A percentile compares a stretch with the other conserved stretches of the same genome.
phyloP scores from a whole-genome alignment of 2,329 filamentous ascomycete species.

The Aquanectria penicillioides region DNA sequence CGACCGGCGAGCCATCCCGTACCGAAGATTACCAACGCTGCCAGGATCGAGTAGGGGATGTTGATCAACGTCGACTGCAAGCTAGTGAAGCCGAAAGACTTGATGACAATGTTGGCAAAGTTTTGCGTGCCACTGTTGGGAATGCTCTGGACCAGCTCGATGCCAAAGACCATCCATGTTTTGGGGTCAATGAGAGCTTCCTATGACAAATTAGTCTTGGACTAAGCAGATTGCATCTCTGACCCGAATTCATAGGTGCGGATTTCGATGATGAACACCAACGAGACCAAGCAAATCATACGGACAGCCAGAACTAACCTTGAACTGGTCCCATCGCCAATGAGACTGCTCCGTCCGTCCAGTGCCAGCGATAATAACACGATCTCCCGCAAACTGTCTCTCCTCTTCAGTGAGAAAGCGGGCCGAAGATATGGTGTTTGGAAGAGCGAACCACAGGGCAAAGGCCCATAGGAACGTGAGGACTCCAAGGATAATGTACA shows the following conservation, averaged over 20 bases:
- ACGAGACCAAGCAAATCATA: background rate
- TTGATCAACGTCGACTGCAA: slow-evolving; percentile 66
- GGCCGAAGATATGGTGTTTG: slow-evolving; percentile 64
- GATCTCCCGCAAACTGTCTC: slow-evolving; percentile 55
- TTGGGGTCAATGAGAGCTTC: slow-evolving; percentile 68
- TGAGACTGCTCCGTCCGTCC: slow-evolving; percentile 59
- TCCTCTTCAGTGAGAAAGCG: slow-evolving; percentile 66
- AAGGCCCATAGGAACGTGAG: slow-evolving; percentile 62
- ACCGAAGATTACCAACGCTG: slow-evolving; percentile 57
- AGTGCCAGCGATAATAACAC: slow-evolving; percentile 61
- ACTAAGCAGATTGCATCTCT: too few relatives aligned
- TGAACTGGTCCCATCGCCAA: slow-evolving; percentile 62
- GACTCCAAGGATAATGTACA: slow-evolving; percentile 66
- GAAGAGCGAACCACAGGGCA: slow-evolving; percentile 58
- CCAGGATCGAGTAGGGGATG: slow-evolving; percentile 66
- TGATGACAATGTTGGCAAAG: slow-evolving; percentile 67
- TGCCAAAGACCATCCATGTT: slow-evolving; percentile 66
- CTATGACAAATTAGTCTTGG: background rate
- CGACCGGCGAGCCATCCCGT: slow-evolving; percentile 62
- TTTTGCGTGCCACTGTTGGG: slow-evolving; percentile 70
- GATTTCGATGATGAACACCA: too few relatives aligned
- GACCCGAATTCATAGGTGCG: too few relatives aligned
- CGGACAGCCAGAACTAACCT: background rate
- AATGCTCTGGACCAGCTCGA: slow-evolving; percentile 63
- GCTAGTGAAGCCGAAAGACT: slow-evolving; percentile 64